Base-by-base conservation (phyloP, 192 early-diverging fungal species). In the Podochytrium sp. region DNA sequence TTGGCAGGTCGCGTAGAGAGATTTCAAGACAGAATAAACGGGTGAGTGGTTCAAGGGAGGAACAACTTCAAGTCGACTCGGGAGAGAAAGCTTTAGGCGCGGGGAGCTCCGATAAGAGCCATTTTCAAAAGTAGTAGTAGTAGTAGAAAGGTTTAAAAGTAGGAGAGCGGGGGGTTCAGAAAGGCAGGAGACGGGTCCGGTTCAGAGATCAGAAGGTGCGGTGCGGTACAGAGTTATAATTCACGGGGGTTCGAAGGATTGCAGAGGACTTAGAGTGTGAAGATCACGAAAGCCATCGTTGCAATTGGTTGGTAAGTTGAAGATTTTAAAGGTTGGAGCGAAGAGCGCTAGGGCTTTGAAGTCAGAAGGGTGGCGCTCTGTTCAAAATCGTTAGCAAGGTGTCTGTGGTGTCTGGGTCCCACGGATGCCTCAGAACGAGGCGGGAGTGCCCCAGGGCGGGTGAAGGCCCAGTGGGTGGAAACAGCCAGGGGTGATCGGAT, bases 281-380 rank as follows among this genome's bases (percentile, higher is more conserved):
- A 71, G 57, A 43, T 71, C 69, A 71, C 18, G 69, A 43, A 71
- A 59, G 56, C 69, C 69, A 71, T 71, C 14, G 29, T 57, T 71
- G 69, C 69, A 55, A 60, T 23, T 25, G 16, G 23, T 16, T 20
- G 39, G 14, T 37, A 10, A 10, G 55, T 27, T 42, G 69, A 33
- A 41, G 69, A 71, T 71, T 71, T 71, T 71, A 41, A 14, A 60
- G 39, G 23, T 40, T 55, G 25, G 30, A 55, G 25, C 52, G 25
- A 55, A 23, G 23, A 55, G 30, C 10, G 23, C n/a, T n/a, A n/a
- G n/a, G n/a, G n/a, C n/a, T n/a, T n/a, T n/a, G n/a, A n/a, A n/a
- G n/a, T n/a, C n/a, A n/a, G n/a, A n/a, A n/a, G n/a, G n/a, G n/a
- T n/a, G n/a, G n/a, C n/a, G n/a, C n/a, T n/a, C n/a, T n/a, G n/a